Base-by-base conservation (phyloP, 73 alveolate species). In the Symbiodinium pilosum region DNA sequence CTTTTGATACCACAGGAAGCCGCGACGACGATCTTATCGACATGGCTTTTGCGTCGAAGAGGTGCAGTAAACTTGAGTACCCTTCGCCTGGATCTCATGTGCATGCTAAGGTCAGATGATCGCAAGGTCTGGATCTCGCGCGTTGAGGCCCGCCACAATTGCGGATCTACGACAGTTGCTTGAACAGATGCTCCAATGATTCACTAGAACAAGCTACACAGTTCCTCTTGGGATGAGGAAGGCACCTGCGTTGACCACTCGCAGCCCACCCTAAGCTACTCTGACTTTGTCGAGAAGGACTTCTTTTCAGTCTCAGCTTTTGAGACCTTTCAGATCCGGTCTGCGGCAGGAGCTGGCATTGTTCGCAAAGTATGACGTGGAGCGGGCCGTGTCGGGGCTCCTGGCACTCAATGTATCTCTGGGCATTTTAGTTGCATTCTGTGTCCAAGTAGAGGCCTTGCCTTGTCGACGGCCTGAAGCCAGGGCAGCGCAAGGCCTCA, bases 401-500 rank as follows among this genome's bases (percentile, higher is more conserved):
- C 30, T 38, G 81, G 30, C 38, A n/a, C n/a, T n/a, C n/a, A n/a
- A n/a, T 47, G 59, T 47, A 9, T 6, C 14, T 6, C 21, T 47
- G 59, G 14, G 59, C 59, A 47, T 47, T 47, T 47, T 6, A 9
- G 59, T 47, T 47, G 21, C 14, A 6, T 47, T 47, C 59, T 47
- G 21, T 47, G 59, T 14, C 59, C 14, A 14, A 9, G 59, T 14
- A 30, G 51, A 91, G 97, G 87, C 99, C 99, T 16, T 99, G 99
- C 41, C 87, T 99, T 99, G 99, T 99, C 99, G 99, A 99, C 98
- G 99, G 99, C n/a, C 99, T 99, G 81, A 99, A 99, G 92, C 99
- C 99, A n/a, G 99, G 99, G 12, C 99, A 99, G 97, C 99, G 99
- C 89, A 99, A 99, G 97, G 97, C 77, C 38, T 2, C 75, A n/a